These are phyloP conservation scores for Gautieria morchelliformis DNA, from an alignment of 768 basidiomycete genomes.

Conservation along the genomic window DNA sequence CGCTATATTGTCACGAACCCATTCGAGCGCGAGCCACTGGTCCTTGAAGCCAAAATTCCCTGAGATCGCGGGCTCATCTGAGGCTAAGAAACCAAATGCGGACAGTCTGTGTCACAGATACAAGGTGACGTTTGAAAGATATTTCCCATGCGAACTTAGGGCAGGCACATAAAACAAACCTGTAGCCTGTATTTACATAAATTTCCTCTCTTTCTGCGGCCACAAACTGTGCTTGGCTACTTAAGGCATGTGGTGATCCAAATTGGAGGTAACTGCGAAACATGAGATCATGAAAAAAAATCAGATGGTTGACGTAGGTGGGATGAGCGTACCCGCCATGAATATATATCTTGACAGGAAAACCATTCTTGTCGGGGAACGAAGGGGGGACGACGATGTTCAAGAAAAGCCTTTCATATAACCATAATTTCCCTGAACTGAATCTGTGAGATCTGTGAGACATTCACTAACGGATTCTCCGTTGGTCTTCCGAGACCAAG, in stretches of 20 bases:
- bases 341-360: conserved; percentile 67
- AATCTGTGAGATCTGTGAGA: background rate
- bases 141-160: background rate
- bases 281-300: too few relatives aligned
- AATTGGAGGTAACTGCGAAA: conserved; percentile 60
- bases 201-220: conserved; percentile 56
- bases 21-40: conserved; percentile 68
- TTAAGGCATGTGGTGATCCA: conserved; percentile 58
- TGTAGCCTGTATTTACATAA: conserved; percentile 71
- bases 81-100: conserved; percentile 67
- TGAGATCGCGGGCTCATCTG: conserved; percentile 45
- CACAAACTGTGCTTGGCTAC: conserved; percentile 56
- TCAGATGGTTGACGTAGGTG: background rate
- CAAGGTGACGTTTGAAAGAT: too few relatives aligned
- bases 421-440: background rate
- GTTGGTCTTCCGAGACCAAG: conserved; percentile 59
- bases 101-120: conserved; percentile 34
- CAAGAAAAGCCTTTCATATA: conserved; percentile 45
- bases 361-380: conserved; percentile 30
- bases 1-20: conserved; percentile 59
- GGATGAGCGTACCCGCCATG: conserved; percentile 52
- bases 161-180: background rate
- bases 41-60: conserved; percentile 85
- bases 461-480: conserved; percentile 50
- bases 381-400: conserved; percentile 57